Evolutionary conservation across 257 asterid genomes (phyloP).

Genomic region (Apocynum venetum): DNA sequence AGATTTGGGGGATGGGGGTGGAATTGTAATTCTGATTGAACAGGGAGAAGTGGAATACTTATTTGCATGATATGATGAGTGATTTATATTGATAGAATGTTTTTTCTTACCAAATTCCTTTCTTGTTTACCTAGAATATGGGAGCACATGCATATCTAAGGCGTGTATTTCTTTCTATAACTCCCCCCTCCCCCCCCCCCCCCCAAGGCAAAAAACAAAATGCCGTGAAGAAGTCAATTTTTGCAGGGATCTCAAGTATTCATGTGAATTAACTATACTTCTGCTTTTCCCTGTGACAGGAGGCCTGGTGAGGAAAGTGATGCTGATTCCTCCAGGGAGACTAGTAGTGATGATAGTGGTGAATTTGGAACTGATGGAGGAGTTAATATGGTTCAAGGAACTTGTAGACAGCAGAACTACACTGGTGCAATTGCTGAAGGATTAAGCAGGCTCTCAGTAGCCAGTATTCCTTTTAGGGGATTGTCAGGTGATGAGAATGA

Average conservation of each 20-base stretch:
- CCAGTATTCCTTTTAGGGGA: constrained; percentile 31
- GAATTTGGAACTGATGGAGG: constrained; percentile 52
- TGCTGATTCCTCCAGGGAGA: constrained; percentile 68
- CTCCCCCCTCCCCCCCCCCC: background rate
- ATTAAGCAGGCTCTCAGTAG: constrained; percentile 28
- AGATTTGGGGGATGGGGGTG: background rate
- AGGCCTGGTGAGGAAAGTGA: constrained; percentile 86
- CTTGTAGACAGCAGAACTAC: constrained; percentile 35
- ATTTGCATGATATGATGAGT: background rate
- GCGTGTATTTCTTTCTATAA: background rate
- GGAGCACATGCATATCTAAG: background rate
- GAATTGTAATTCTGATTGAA: background rate
- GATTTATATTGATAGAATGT: background rate
- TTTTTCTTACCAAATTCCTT: background rate
- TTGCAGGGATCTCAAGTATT: background rate
- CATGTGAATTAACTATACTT: background rate
- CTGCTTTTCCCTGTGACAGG: constrained; percentile 29
- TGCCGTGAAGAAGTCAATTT: background rate
- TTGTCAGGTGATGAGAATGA: constrained; percentile 39
- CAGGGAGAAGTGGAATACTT: background rate
- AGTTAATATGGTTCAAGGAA: constrained; percentile 28
- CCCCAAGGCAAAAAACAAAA: no score
- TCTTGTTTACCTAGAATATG: background rate
- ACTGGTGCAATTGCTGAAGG: constrained; percentile 29
- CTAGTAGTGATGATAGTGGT: constrained; percentile 65